Evolutionary conservation across 768 basidiomycete species (phyloP).

Genomic region (Serendipita vermifera): DNA sequence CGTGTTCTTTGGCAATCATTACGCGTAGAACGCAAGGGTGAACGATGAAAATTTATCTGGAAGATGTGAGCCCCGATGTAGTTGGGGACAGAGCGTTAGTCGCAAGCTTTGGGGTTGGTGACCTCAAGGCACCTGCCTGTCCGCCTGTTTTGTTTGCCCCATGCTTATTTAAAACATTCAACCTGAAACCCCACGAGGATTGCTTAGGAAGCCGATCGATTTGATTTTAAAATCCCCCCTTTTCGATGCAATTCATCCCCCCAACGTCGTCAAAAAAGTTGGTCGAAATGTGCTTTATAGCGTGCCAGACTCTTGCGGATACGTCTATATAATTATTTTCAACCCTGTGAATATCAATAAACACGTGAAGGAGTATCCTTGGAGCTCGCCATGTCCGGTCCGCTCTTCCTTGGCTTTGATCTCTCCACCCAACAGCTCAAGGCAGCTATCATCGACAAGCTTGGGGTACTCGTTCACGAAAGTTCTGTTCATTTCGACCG

Average conservation of each 20-base stretch:
- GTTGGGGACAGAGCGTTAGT: background rate
- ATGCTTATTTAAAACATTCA: too few species aligned
- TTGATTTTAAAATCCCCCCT: too few species aligned
- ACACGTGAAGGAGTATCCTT: background rate
- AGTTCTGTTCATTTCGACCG: slow-evolving; percentile 65
- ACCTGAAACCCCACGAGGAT: too few species aligned
- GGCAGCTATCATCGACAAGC: slow-evolving; percentile 50
- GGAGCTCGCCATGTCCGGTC: slow-evolving; percentile 4
- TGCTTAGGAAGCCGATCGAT: too few species aligned
- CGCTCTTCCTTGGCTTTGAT: slow-evolving; percentile 65
- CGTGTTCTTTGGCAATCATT: slow-evolving; percentile 32
- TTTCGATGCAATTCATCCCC: too few species aligned
- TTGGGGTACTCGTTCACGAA: slow-evolving; percentile 49
- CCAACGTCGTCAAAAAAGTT: too few species aligned
- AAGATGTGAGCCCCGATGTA: background rate
- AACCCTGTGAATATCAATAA: background rate
- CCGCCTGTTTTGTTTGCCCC: too few species aligned
- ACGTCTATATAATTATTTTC: background rate
- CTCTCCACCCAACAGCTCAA: slow-evolving; percentile 79
- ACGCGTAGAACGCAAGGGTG: slow-evolving; percentile 4
- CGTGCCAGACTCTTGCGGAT: too few species aligned
- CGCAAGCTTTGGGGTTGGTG: background rate
- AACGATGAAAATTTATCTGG: background rate
- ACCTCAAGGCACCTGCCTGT: too few species aligned
- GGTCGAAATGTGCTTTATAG: too few species aligned